A percentile compares a stretch with the other conserved stretches of the same genome.
These are phyloP conservation scores for Thinopyrum elongatum DNA, from an alignment of 176 grass and related monocot genomes.

Conservation along the genomic window DNA sequence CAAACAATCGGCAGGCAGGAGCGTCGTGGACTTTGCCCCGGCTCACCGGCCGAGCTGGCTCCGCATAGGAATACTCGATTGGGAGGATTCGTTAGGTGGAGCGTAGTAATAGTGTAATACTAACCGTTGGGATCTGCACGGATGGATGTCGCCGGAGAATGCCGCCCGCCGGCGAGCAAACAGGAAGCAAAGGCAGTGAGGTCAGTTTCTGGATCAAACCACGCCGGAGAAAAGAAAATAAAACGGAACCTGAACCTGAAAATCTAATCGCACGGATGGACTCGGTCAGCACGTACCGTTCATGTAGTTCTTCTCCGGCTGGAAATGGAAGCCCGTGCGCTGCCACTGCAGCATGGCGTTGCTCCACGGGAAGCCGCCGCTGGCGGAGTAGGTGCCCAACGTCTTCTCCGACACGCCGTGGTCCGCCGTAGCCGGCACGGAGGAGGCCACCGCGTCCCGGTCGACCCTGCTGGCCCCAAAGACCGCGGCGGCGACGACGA, in stretches of 20 bases:
- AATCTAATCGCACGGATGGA: neutral
- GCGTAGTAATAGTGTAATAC: too few relatives aligned
- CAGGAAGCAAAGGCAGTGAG: too few relatives aligned
- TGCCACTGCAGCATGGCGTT: conserved; percentile 64
- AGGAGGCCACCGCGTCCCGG: neutral
- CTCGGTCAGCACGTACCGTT: conserved; percentile 43
- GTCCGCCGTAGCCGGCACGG: neutral
- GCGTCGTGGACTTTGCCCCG: too few relatives aligned
- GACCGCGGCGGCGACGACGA: neutral
- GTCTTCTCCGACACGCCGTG: conserved; percentile 56
- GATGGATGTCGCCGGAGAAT: too few relatives aligned
- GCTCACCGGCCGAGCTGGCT: too few relatives aligned
- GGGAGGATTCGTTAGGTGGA: too few relatives aligned
- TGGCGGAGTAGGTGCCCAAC: neutral
- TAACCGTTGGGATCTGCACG: neutral
- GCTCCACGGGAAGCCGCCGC: conserved; percentile 36
- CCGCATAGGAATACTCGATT: too few relatives aligned
- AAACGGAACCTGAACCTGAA: neutral
- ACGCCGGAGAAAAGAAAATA: neutral
- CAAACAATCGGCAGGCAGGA: too few relatives aligned
- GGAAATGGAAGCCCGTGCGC: conserved; percentile 64
- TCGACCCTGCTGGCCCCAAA: neutral
- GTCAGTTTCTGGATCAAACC: neutral
- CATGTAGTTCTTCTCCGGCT: conserved; percentile 60
- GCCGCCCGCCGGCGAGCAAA: neutral